phyloP scores from a whole-genome alignment of 129 eudicot species.

The Chrysanthemum seticuspe region DNA sequence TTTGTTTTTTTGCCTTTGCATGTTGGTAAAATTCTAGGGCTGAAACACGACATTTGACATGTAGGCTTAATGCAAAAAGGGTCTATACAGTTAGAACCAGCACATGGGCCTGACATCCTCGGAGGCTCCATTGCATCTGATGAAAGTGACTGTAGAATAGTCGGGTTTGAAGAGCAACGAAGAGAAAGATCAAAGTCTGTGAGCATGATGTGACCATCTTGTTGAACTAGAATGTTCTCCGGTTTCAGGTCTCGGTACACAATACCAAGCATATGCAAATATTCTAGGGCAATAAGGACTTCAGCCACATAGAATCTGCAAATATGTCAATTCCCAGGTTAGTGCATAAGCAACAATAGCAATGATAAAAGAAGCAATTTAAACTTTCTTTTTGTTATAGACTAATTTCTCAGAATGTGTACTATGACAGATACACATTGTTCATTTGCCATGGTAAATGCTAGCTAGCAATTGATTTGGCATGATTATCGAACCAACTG shows the following conservation, averaged over 20 bases:
- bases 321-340: neutral
- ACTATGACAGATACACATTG: too few relatives aligned
- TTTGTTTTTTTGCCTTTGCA: conserved; percentile 41
- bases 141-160: conserved; percentile 51
- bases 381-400: too few relatives aligned
- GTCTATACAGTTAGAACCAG: conserved; percentile 74
- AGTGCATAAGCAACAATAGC: neutral
- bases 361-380: too few relatives aligned
- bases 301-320: conserved; percentile 92
- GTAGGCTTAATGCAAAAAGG: conserved; percentile 82
- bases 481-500: neutral
- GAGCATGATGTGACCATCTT: conserved; percentile 95
- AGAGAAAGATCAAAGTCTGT: conserved; percentile 92
- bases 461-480: too few relatives aligned
- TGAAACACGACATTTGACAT: conserved; percentile 77
- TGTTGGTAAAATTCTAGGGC: conserved; percentile 47
- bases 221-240: conserved; percentile 82
- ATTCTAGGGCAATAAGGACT: conserved; percentile 87
- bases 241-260: conserved; percentile 92
- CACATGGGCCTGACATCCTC: conserved; percentile 73
- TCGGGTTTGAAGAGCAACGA: conserved; percentile 80
- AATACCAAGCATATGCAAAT: conserved; percentile 89
- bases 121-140: conserved; percentile 44
- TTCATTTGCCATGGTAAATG: too few relatives aligned
- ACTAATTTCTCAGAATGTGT: too few relatives aligned